These are phyloP conservation scores for Aaosphaeria arxii DNA, from an alignment of 2,329 filamentous ascomycete genomes.

Conservation along the genomic window DNA sequence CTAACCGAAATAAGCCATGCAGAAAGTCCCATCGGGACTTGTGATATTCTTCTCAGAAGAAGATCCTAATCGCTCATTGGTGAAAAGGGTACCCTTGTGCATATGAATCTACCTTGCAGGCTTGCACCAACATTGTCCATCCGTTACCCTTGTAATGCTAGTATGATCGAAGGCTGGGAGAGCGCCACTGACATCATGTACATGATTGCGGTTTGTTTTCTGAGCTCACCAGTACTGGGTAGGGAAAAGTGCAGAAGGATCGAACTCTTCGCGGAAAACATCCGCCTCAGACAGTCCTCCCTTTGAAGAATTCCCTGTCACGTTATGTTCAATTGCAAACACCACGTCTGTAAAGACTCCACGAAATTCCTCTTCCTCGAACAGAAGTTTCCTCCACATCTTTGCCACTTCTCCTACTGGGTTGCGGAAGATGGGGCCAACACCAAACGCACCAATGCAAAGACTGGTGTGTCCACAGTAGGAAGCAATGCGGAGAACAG, in stretches of 20 bases:
- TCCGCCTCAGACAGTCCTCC: slow-evolving; percentile 35
- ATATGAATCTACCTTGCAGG: no score
- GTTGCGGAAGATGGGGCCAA: slow-evolving; percentile 45
- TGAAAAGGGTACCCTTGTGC: no score
- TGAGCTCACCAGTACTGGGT: slow-evolving; percentile 23
- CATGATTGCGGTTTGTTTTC: not conserved
- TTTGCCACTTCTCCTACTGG: slow-evolving; percentile 41
- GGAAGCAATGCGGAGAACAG: slow-evolving; percentile 66
- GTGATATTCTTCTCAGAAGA: no score
- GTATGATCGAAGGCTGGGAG: no score
- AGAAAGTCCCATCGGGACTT: no score
- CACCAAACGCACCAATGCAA: slow-evolving; percentile 44
- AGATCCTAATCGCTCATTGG: no score
- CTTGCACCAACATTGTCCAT: no score
- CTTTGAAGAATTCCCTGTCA: slow-evolving; percentile 28
- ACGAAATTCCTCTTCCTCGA: slow-evolving; percentile 43
- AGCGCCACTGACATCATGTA: slow-evolving; percentile 13
- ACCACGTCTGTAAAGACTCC: slow-evolving; percentile 45
- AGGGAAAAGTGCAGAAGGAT: slow-evolving; percentile 37
- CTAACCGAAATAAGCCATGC: no score
- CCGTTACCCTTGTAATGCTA: no score
- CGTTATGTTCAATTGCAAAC: slow-evolving; percentile 42
- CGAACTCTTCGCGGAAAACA: slow-evolving; percentile 40
- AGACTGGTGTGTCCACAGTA: slow-evolving; percentile 38
- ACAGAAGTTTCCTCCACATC: slow-evolving; percentile 45